These are phyloP conservation scores for Nemania serpens DNA, from an alignment of 2,329 filamentous ascomycete genomes.

Conservation along the genomic window DNA sequence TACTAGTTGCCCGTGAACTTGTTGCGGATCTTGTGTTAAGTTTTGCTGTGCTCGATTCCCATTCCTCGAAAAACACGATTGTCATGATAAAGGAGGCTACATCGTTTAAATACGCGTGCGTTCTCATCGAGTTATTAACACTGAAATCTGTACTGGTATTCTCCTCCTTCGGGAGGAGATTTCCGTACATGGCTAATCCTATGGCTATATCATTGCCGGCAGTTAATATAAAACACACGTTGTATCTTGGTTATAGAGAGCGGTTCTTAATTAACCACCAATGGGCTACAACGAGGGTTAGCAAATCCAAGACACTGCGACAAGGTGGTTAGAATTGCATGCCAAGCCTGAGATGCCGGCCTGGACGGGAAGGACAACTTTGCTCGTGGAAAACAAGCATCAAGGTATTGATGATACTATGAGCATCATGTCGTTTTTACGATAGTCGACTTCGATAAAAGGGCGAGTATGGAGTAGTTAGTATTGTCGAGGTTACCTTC, in stretches of 20 bases:
- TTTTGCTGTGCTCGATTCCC: neutral
- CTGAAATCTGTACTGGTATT: too few species aligned
- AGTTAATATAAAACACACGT: constrained; percentile 8
- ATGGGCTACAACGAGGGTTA: neutral
- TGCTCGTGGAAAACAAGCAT: too few species aligned
- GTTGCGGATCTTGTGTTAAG: too few species aligned
- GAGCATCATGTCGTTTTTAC: too few species aligned
- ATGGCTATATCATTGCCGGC: constrained; percentile 4
- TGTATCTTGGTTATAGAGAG: neutral
- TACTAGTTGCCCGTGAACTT: too few species aligned
- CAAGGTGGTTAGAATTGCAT: neutral
- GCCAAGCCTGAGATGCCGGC: constrained; percentile 6
- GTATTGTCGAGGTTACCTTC: neutral
- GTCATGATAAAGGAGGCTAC: neutral
- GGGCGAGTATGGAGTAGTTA: neutral
- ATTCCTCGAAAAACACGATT: neutral
- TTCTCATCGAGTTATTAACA: too few species aligned
- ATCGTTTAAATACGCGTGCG: constrained; percentile 9
- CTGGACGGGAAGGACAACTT: neutral
- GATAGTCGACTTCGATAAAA: too few species aligned
- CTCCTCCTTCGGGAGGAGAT: neutral
- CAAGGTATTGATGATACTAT: too few species aligned
- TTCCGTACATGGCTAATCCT: constrained; percentile 12
- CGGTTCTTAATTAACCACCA: constrained; percentile 20
- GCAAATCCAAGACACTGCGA: neutral